A percentile compares a stretch with the other conserved stretches of the same genome.
Conservation (phyloP, 208 protist species). For the Naegleria gruberi region DNA sequence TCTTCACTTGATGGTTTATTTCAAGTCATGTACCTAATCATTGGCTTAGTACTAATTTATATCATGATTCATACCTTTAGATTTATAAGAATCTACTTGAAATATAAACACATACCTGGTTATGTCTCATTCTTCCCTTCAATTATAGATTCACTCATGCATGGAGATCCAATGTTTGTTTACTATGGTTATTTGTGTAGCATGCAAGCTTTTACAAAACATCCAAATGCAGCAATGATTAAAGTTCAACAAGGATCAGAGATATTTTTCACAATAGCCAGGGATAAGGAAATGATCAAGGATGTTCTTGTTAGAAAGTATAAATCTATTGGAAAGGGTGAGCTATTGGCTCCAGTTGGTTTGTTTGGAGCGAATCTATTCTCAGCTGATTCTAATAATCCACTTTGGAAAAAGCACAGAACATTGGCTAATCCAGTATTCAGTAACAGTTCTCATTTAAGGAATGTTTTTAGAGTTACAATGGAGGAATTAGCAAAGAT, state of each 20-base stretch:
- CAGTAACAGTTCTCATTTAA: neutral
- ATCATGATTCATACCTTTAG: neutral
- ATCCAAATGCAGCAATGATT: neutral
- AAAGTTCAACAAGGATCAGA: neutral
- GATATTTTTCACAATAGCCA: neutral
- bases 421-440: neutral
- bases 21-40: too few species aligned
- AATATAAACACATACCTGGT: neutral
- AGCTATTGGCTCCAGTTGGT: neutral
- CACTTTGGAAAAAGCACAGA: neutral
- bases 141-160: neutral
- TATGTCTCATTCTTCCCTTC: neutral
- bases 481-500: neutral
- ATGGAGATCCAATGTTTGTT: neutral
- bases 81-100: neutral
- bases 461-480: neutral
- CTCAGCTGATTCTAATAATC: neutral
- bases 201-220: neutral
- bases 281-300: neutral
- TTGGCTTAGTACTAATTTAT: too few species aligned
- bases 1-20: too few species aligned
- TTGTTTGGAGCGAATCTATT: neutral
- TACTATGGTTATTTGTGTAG: neutral
- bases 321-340: neutral
- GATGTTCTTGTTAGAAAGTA: neutral